Evolutionary conservation across 257 asterid genomes (phyloP).

Genomic region (Ilex aquifolium): DNA sequence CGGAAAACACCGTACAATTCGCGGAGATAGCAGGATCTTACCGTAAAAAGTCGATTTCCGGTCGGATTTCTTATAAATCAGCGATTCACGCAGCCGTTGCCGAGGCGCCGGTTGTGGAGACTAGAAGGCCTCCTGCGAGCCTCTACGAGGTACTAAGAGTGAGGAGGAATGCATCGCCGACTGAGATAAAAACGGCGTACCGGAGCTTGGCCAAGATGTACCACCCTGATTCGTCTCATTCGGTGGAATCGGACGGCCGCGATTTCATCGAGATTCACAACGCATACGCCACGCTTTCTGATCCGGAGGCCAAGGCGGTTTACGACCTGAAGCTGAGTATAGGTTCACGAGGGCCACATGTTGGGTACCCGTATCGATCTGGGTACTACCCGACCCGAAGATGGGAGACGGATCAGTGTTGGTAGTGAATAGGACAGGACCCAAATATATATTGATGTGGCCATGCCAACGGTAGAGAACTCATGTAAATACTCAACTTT

Average conservation of each 20-base stretch:
- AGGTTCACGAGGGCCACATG: slow-evolving; percentile 17
- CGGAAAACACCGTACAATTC: not conserved
- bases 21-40: not conserved
- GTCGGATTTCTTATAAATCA: not conserved
- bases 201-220: slow-evolving; percentile 72
- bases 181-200: slow-evolving; percentile 82
- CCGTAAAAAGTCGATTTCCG: slow-evolving; percentile 1
- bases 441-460: no score
- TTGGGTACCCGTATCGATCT: slow-evolving; percentile 29
- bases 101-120: slow-evolving; percentile 23
- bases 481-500: no score
- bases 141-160: slow-evolving; percentile 72
- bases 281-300: slow-evolving; percentile 73
- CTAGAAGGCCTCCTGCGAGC: slow-evolving; percentile 24
- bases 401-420: slow-evolving; percentile 98
- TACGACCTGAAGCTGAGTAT: slow-evolving; percentile 49
- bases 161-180: slow-evolving; percentile 46
- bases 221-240: slow-evolving; percentile 68
- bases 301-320: slow-evolving; percentile 61
- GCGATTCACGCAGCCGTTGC: slow-evolving; percentile 37
- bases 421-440: slow-evolving; percentile 33
- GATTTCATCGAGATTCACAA: slow-evolving; percentile 70
- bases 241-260: slow-evolving; percentile 45
- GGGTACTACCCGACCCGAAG: slow-evolving; percentile 55
- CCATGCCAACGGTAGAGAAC: no score